Percentiles rank a stretch among this genome's conserved stretches.
These are phyloP conservation scores for Lanmaoa rubissima DNA, from an alignment of 768 basidiomycete species.

Conservation along the genomic window DNA sequence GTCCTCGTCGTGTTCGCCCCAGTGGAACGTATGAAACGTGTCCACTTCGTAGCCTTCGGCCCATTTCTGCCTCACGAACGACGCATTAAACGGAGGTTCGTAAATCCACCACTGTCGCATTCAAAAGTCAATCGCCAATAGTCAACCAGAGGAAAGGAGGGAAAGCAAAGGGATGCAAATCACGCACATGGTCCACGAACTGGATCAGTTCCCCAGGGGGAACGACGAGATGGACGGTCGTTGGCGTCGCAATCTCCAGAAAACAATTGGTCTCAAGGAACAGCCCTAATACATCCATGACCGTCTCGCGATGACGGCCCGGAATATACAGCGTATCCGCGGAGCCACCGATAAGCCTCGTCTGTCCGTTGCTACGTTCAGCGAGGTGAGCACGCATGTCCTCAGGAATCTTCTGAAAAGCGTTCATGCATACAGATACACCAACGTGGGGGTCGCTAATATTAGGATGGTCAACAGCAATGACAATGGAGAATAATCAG, in stretches of 20 bases:
- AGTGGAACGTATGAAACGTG: slow-evolving; percentile 51
- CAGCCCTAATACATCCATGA: slow-evolving; percentile 41
- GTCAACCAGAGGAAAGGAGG: not conserved
- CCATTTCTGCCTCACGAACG: slow-evolving; percentile 48
- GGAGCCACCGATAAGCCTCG: slow-evolving; percentile 46
- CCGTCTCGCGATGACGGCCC: slow-evolving; percentile 35
- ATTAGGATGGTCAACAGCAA: not conserved
- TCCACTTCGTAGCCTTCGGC: slow-evolving; percentile 46
- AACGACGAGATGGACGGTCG: slow-evolving; percentile 42
- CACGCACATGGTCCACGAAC: slow-evolving; percentile 47
- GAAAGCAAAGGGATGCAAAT: not conserved
- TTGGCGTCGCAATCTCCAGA: slow-evolving; percentile 49
- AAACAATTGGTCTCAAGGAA: slow-evolving; percentile 51
- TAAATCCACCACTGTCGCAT: slow-evolving; percentile 45
- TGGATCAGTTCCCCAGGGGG: slow-evolving; percentile 41
- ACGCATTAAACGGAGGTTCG: slow-evolving; percentile 44
- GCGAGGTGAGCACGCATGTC: slow-evolving; percentile 39
- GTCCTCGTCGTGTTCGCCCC: slow-evolving; percentile 40
- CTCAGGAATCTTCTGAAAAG: slow-evolving; percentile 36
- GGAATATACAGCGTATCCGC: slow-evolving; percentile 51
- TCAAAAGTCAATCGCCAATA: not conserved
- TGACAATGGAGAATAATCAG: not conserved
- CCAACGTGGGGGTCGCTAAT: slow-evolving; percentile 44
- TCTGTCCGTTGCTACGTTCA: slow-evolving; percentile 31
- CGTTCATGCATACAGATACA: slow-evolving; percentile 42